Evolutionary conservation across 768 basidiomycete genomes (phyloP).

Genomic region (Russula sp.): DNA sequence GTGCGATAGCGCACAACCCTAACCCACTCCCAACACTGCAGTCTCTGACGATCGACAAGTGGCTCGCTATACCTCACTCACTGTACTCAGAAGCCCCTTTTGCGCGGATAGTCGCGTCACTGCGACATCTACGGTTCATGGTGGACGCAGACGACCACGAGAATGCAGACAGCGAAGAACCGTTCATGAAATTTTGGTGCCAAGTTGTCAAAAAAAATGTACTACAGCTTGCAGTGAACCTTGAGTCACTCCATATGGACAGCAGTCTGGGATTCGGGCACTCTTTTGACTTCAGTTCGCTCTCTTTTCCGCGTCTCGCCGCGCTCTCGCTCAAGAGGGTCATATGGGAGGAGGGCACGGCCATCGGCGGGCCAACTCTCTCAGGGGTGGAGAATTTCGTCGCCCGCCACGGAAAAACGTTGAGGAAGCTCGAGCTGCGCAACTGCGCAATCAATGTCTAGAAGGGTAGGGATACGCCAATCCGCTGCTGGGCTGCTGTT

Average conservation of each 20-base stretch:
- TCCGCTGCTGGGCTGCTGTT: background rate
- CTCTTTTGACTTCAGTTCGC: background rate
- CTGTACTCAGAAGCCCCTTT: background rate
- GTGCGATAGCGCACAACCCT: background rate
- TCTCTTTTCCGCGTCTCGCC: background rate
- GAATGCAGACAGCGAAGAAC: background rate
- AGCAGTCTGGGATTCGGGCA: too few relatives aligned
- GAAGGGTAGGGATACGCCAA: background rate
- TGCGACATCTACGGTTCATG: background rate
- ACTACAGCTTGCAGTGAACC: background rate
- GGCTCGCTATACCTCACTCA: background rate
- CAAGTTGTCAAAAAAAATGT: background rate
- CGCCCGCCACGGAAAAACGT: background rate
- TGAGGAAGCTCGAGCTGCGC: background rate
- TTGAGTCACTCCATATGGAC: background rate
- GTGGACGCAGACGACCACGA: background rate
- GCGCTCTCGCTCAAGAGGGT: background rate
- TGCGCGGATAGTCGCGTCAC: background rate
- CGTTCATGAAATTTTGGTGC: background rate
- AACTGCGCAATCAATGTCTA: background rate
- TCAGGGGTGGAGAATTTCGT: background rate
- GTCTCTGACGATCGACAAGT: background rate
- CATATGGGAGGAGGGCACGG: background rate
- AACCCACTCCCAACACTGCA: background rate
- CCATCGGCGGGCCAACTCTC: background rate